Evolutionary conservation across 2,329 filamentous ascomycete genomes (phyloP).

Genomic region (Colletotrichum sp.): DNA sequence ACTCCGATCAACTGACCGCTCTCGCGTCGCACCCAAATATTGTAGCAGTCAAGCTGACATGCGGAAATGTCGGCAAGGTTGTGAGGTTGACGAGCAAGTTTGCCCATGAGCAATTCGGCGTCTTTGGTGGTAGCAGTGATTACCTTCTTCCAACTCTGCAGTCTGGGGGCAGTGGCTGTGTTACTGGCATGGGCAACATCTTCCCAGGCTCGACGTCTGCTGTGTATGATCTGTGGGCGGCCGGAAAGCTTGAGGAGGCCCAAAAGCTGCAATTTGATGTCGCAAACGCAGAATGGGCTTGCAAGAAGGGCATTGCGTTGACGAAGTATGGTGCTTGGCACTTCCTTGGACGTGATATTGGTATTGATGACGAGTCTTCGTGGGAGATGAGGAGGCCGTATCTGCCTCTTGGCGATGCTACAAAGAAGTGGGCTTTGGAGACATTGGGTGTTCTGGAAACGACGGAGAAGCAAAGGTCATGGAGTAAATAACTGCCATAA

Average conservation of each 20-base stretch:
- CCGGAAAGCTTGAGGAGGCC: conserved; percentile 41
- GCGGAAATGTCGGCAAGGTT: conserved; percentile 66
- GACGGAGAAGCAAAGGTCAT: conserved; percentile 30
- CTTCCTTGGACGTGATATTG: conserved; percentile 43
- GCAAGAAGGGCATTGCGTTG: conserved; percentile 51
- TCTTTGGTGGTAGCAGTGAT: conserved; percentile 49
- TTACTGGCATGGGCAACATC: conserved; percentile 51
- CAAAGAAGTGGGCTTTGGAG: conserved; percentile 46
- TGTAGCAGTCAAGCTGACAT: conserved; percentile 57
- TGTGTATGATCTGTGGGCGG: conserved; percentile 45
- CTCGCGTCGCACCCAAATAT: conserved; percentile 66
- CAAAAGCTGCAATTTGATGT: conserved; percentile 44
- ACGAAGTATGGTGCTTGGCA: conserved; percentile 52
- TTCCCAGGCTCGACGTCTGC: conserved; percentile 47
- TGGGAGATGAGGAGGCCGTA: conserved; percentile 51
- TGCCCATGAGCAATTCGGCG: conserved; percentile 41
- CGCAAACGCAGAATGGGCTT: conserved; percentile 54
- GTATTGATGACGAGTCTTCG: conserved; percentile 35
- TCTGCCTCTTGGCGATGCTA: conserved; percentile 36
- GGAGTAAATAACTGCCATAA: too few relatives aligned
- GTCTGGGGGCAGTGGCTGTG: conserved; percentile 45
- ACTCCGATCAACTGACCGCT: conserved; percentile 23
- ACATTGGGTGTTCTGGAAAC: conserved; percentile 42
- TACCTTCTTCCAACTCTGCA: conserved; percentile 45
- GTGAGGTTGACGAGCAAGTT: conserved; percentile 46